These are phyloP conservation scores for Linanthus parryae DNA, from an alignment of 148 eudicot genomes.

Conservation along the genomic window DNA sequence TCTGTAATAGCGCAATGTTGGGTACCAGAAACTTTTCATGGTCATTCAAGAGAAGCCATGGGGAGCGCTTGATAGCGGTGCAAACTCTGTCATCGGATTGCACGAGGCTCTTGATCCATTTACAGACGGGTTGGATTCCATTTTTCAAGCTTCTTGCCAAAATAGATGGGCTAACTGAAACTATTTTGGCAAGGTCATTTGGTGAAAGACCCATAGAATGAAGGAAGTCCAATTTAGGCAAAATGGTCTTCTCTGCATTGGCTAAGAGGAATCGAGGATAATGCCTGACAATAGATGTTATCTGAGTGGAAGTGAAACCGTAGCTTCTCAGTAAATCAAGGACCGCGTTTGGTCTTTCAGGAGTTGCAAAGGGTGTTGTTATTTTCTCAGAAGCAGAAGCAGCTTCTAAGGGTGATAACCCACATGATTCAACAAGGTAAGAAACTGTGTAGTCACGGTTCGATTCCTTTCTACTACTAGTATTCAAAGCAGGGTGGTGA, in stretches of 20 bases:
- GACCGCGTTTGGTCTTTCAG: slow-evolving; percentile 7
- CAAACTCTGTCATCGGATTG: not conserved
- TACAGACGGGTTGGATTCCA: not conserved
- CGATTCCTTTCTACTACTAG: too few relatives aligned
- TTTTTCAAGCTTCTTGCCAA: slow-evolving; percentile 1
- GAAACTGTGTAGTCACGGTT: slow-evolving; percentile 4
- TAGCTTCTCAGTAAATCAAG: slow-evolving; percentile 4
- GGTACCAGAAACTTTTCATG: not conserved
- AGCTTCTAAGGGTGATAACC: slow-evolving; percentile 9
- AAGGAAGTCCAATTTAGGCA: slow-evolving; percentile 7
- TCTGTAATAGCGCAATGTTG: not conserved
- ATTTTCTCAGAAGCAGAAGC: slow-evolving; percentile 2
- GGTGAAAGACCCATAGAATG: slow-evolving; percentile 4
- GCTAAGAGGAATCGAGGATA: not conserved
- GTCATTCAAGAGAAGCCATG: not conserved
- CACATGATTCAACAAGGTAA: slow-evolving; percentile 14
- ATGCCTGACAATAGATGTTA: not conserved
- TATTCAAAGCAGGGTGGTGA: too few relatives aligned
- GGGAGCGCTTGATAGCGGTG: not conserved
- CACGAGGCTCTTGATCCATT: not conserved
- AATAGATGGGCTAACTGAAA: not conserved
- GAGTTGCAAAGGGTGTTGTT: not conserved
- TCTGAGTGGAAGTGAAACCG: not conserved
- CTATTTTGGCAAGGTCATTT: not conserved
- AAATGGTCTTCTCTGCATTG: not conserved